These are phyloP conservation scores for Wickerhamomyces strasburgensis DNA, from an alignment of 805 yeast species.

Conservation along the genomic window DNA sequence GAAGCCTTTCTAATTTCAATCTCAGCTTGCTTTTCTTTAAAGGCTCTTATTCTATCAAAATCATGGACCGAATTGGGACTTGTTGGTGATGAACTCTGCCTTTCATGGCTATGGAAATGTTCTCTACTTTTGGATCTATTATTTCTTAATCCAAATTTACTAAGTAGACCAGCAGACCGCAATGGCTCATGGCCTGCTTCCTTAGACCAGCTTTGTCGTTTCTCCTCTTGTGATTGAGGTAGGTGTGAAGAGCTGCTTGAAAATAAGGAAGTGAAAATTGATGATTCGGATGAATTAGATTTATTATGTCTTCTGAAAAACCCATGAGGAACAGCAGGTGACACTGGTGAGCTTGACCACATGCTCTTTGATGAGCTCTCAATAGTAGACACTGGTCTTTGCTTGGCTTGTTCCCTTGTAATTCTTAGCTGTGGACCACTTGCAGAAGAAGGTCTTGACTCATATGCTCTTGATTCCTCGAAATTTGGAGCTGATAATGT, in stretches of 20 bases:
- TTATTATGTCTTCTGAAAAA: conserved; percentile 62
- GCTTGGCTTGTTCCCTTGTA: conserved; percentile 3
- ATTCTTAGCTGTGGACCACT: conserved; percentile 1
- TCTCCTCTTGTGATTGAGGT: conserved; percentile 17
- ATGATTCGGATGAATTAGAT: conserved; percentile 56
- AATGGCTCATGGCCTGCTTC: too few species aligned
- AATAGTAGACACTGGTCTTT: conserved; percentile 35
- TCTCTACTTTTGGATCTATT: conserved; percentile 16
- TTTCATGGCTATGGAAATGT: conserved; percentile 1
- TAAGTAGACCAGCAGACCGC: conserved; percentile 16
- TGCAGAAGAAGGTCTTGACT: conserved; percentile 1
- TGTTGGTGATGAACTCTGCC: conserved; percentile 12
- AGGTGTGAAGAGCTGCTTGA: conserved; percentile 31
- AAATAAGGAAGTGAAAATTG: conserved; percentile 34
- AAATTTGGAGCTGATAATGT: conserved; percentile 31
- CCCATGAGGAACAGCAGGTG: conserved; percentile 31
- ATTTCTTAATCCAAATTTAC: conserved; percentile 19
- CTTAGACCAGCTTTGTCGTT: conserved; percentile 7
- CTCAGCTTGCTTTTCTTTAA: neutral
- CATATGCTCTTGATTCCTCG: conserved; percentile 7
- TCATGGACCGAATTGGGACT: conserved; percentile 13
- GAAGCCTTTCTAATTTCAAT: neutral
- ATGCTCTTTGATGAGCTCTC: conserved; percentile 26
- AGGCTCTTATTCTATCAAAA: neutral
- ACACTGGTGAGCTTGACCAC: conserved; percentile 31